Conservation (phyloP, 2,329 filamentous ascomycete genomes). For the Colletotrichum godetiae region DNA sequence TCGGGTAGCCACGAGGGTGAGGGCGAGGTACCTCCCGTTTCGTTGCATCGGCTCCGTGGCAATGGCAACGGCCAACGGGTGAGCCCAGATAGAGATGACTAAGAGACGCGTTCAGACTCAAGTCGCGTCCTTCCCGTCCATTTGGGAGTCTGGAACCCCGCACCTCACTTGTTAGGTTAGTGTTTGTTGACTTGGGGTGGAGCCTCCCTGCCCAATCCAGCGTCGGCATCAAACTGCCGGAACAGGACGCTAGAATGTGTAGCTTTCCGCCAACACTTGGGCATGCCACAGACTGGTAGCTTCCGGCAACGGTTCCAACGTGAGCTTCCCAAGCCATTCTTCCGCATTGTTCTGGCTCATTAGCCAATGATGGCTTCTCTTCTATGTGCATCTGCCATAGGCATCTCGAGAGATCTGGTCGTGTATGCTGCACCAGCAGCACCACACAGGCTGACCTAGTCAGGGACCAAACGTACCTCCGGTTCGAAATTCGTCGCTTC, state of each 20-base stretch:
- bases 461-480: neutral
- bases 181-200: slow-evolving; percentile 32
- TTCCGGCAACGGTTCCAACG: neutral
- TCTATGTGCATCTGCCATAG: neutral
- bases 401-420: neutral
- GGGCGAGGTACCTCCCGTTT: slow-evolving; percentile 22
- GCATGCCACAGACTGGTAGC: neutral
- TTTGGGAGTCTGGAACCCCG: slow-evolving; percentile 18
- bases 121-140: slow-evolving; percentile 25
- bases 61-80: neutral
- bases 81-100: neutral
- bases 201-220: slow-evolving; percentile 21
- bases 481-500: neutral
- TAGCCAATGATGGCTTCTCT: neutral
- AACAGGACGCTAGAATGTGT: neutral
- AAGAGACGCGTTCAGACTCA: slow-evolving; percentile 17
- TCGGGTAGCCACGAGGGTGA: neutral
- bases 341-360: neutral
- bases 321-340: neutral
- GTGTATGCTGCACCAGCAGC: no score
- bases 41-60: neutral
- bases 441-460: neutral
- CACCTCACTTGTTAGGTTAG: slow-evolving; percentile 4
- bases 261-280: neutral
- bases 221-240: neutral